Base-by-base conservation (phyloP, 1,284 basidiomycete genomes). In the Trametes versicolor region DNA sequence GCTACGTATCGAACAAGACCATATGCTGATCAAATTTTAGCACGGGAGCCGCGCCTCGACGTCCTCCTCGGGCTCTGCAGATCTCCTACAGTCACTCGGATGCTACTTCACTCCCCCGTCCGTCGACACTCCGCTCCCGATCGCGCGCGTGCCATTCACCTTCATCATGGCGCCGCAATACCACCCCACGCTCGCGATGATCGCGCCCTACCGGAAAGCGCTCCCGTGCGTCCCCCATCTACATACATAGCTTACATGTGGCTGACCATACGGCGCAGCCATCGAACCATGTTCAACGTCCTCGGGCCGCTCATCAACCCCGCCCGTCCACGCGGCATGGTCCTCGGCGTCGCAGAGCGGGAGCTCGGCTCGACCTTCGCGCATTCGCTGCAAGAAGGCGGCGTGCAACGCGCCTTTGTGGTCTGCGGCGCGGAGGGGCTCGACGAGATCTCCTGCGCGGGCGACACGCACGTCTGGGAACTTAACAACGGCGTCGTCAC, bases 211-310 rank as follows among this genome's bases (percentile, higher is more conserved):
- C 73, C 91, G 97, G 59, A 91, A 93, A 72, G 81, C 88, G 0
- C 88, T 99, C 58, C 96, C 96, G 63, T 98, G 54, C 21, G 71
- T 66, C 8, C 39, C 25, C 17, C 21, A 41, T 7, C 5, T 19
- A 10, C 37, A n/a, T n/a, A n/a, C n/a, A n/a, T n/a, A n/a, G n/a
- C n/a, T n/a, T n/a, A 41, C n/a, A 29, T 39, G 37, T 5, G 15
- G 21, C 39, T 58, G n/a, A 54, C 39, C 19, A 19, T 12, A 8
- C 3, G n/a, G 19, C 5, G 4, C 53, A 73, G 72, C 6, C 72
- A 98, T 83, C 93, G 97, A 29, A 99, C 97, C 2, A 91, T 99
- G 82, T 99, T 99, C 87, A 99, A 99, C 80, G 83, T 98, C 64
- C 85, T 99, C 47, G 97, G 98, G 0, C 97, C 97, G 0, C 85